Conservation (phyloP, 1,284 basidiomycete species). For the Cryptococcus hybrid region DNA sequence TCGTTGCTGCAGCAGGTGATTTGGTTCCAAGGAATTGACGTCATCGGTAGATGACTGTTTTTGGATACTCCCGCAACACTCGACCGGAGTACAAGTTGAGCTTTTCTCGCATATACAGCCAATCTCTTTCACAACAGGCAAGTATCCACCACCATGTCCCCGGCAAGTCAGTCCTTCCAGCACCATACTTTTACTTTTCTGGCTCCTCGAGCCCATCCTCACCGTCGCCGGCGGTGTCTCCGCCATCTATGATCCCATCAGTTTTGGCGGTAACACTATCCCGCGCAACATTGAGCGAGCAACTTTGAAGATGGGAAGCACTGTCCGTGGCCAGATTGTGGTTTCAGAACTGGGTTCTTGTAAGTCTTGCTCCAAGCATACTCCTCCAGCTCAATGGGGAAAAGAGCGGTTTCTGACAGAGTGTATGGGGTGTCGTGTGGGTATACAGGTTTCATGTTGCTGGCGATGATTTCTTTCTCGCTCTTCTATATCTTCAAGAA, state of each 20-base stretch:
- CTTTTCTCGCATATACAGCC: too few species aligned
- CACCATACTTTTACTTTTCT: constrained; percentile 36
- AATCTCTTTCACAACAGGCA: too few species aligned
- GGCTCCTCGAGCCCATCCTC: constrained; percentile 39
- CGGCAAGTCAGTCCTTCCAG: constrained; percentile 28
- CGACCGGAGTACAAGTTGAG: too few species aligned
- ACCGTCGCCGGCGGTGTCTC: constrained; percentile 45
- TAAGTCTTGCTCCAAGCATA: constrained; percentile 27
- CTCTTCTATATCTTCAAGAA: constrained; percentile 39
- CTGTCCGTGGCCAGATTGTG: constrained; percentile 40
- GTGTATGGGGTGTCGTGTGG: too few species aligned
- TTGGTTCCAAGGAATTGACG: too few species aligned
- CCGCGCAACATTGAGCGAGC: constrained; percentile 27
- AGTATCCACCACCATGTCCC: too few species aligned
- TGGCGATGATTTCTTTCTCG: constrained; percentile 47
- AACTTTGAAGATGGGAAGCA: constrained; percentile 21
- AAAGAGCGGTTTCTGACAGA: background rate
- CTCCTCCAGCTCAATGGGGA: background rate
- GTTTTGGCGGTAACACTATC: constrained; percentile 41
- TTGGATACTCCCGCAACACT: too few species aligned
- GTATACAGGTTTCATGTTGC: constrained; percentile 48
- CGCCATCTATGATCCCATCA: constrained; percentile 38
- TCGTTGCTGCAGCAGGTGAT: too few species aligned
- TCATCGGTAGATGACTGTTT: too few species aligned
- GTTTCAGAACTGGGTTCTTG: constrained; percentile 49